Base-by-base conservation (phyloP, 140 eudicot genomes). In the Stevia rebaudiana region DNA sequence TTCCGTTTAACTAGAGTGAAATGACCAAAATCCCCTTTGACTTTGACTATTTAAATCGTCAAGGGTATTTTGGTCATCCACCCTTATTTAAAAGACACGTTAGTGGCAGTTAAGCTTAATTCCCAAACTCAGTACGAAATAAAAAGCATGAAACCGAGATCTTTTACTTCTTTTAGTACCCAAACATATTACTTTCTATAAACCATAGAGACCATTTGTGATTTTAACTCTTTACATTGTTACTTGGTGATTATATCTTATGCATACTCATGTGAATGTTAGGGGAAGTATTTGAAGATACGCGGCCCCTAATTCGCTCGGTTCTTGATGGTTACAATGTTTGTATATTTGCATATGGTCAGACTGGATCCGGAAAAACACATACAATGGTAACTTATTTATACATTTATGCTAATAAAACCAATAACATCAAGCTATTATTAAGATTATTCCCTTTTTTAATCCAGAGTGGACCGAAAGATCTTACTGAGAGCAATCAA, bases 241-340 rank as follows among this genome's bases (percentile, higher is more conserved):
- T 54, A 28, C 5, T 54, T 31, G 23, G 41, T 55, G 6, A 55
- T 55, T 31, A 55, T 39, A 59, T 68, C 47, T 61, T 48, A 50
- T 35, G 16, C 61, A 1, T 39, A 4, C 28, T 33, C 41, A 7
- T 28, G 31, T 69, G 25, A 22, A 19, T 44, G 52, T 40, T 83
- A 91, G 98, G 75, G 70, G 96, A 91, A 65, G 98, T 91, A 2
- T 91, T 91, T 78, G 76, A 83, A 59, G 98, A 91, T 67, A 91
- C 94, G 16, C 86, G 79, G 65, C 96, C 89, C 40, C 75, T 91
- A n/a, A 80, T 91, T 68, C 88, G 98, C 41, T 91, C 98, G 9
- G 98, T 91, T 70, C 95, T 91, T 65, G 98, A 91, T 79, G 98
- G 98, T 59, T 91, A 76, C 74, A 87, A 91, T 69, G 95, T 91